Evolutionary conservation across 495 filamentous ascomycete genomes (phyloP), one percentile per base, ranked within the genome.

Genomic region (Penicillium lividum): DNA sequence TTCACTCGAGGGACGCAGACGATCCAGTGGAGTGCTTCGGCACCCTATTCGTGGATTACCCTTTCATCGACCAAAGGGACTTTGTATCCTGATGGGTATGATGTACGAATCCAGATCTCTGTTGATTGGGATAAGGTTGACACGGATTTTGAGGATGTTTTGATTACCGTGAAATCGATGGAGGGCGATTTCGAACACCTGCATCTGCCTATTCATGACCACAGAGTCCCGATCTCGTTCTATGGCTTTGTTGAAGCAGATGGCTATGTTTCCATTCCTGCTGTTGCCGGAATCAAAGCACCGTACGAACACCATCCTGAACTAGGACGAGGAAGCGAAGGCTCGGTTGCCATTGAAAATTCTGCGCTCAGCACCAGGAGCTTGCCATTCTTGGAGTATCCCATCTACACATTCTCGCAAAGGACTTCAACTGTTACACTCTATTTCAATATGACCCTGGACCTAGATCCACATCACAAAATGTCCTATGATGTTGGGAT

Each of bases 211-310:
- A 71, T 89, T 57, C 77, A 78, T 46, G 71, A 82, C 28, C 80
- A 81, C 44, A 65, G 68, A 11, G 61, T 85, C 30, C 81, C 87
- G 0, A 18, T 38, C 9, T 71, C 71, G 25, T 91, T 90, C 72
- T 48, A 72, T 43, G 87, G 86, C 46, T 89, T 87, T 60, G 82
- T 89, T 58, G 88, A 92, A 68, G 77, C 75, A 5, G 84, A 88
- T 62, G 76, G 75, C 44, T 74, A 80, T 55, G 68, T 92, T 44
- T 61, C 62, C 7, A 53, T 64, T 11, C 53, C 57, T 30, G 52
- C 63, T 25, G 44, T 38, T 18, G 50, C 48, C 3, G 79, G 25
- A 78, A 82, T 50, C 73, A 75, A 33, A 57, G 78, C 28, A 62
- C 51, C 54, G 22, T 65, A 65, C 38, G 31, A 50, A 18, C 58